Conservation (phyloP, 2,329 filamentous ascomycete genomes). For the Ambrosiella beaveri region DNA sequence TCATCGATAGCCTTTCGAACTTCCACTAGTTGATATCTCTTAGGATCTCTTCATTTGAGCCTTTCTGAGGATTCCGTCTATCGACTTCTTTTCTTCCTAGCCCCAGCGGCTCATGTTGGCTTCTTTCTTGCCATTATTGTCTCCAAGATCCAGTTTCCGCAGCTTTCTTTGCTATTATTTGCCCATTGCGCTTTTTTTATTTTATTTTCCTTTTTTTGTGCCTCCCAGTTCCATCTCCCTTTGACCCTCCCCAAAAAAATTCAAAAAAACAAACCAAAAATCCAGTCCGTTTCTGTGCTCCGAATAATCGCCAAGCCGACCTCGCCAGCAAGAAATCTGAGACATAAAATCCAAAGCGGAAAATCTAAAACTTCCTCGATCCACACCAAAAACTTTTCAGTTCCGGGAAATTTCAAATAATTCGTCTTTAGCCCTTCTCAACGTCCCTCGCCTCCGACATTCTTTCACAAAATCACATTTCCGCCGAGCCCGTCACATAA, state of each 20-base stretch:
- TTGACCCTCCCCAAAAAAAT: not conserved
- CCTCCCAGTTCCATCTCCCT: not conserved
- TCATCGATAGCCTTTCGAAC: not conserved
- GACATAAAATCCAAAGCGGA: not conserved
- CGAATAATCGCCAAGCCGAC: not conserved
- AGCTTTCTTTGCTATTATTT: not conserved
- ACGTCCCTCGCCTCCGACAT: not conserved
- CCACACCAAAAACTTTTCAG: slow-evolving; percentile 5
- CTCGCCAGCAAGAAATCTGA: not conserved
- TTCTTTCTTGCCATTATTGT: not conserved
- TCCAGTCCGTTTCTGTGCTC: not conserved
- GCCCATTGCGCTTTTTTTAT: not conserved
- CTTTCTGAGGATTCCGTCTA: not conserved
- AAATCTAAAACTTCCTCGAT: not conserved
- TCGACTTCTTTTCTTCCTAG: not conserved
- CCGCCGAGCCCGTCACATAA: not conserved
- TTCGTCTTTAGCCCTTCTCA: not conserved
- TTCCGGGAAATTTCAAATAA: not conserved
- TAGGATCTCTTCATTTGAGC: slow-evolving; percentile 1
- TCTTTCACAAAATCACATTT: not conserved
- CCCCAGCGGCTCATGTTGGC: not conserved
- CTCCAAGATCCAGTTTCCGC: not conserved
- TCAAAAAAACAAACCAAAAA: not conserved
- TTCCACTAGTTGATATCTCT: not conserved
- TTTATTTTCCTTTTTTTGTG: not conserved